Percentiles rank a stretch among this genome's conserved stretches.
phyloP scores from a whole-genome alignment of 1,284 basidiomycete genomes.

The Irpex sp. region DNA sequence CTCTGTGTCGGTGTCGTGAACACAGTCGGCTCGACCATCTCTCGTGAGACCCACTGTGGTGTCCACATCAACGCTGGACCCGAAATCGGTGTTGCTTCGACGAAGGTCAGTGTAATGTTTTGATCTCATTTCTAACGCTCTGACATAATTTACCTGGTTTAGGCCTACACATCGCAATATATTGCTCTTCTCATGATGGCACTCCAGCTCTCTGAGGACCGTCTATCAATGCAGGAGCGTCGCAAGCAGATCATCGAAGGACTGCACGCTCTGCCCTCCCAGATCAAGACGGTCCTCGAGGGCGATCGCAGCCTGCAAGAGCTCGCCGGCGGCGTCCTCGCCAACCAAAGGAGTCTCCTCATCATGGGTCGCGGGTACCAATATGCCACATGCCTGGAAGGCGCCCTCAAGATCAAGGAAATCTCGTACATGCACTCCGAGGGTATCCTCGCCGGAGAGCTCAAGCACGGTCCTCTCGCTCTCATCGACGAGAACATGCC shows the following conservation, averaged over 20 bases:
- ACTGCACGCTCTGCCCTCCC: slow-evolving; percentile 84
- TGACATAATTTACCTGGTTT: slow-evolving; percentile 12
- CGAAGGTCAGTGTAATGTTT: slow-evolving; percentile 63
- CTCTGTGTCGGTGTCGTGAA: slow-evolving; percentile 98
- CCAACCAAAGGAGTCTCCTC: slow-evolving; percentile 84
- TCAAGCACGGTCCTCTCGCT: slow-evolving; percentile 98
- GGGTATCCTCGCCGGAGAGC: slow-evolving; percentile 95
- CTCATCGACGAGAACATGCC: slow-evolving; percentile 98
- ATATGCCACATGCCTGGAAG: slow-evolving; percentile 97
- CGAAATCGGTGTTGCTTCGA: slow-evolving; percentile 99
- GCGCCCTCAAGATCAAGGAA: slow-evolving; percentile 99
- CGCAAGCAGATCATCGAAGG: slow-evolving; percentile 94
- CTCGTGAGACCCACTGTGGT: slow-evolving; percentile 98
- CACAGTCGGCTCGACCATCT: slow-evolving; percentile 97
- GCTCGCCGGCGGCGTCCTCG: slow-evolving; percentile 77
- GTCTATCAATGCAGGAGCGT: slow-evolving; percentile 88
- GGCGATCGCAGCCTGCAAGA: slow-evolving; percentile 80
- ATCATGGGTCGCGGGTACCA: slow-evolving; percentile 99
- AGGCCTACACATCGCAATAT: slow-evolving; percentile 99
- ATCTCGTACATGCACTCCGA: slow-evolving; percentile 93
- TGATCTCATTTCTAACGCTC: not conserved
- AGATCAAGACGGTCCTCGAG: slow-evolving; percentile 88
- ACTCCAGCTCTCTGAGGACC: slow-evolving; percentile 88
- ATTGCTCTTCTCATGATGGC: slow-evolving; percentile 99
- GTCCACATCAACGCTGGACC: slow-evolving; percentile 99